Conservation (phyloP, 371 early-diverging fungal genomes). For the Mortierella sp. region DNA sequence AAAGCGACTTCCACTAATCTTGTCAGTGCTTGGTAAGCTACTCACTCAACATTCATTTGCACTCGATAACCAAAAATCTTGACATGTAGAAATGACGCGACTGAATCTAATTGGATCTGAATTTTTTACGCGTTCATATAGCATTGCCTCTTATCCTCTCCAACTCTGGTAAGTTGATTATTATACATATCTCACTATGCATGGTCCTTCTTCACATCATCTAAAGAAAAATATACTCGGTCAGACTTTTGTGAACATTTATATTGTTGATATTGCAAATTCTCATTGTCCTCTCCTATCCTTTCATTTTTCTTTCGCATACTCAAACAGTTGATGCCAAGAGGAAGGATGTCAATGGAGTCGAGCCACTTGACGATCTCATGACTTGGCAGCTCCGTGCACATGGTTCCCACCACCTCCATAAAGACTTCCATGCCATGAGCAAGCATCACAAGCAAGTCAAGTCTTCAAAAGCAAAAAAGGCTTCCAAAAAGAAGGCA, state of each 20-base stretch:
- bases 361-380: slow-evolving; percentile 12
- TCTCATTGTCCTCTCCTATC: not conserved
- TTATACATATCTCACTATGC: not conserved
- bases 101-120: not conserved
- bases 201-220: too few relatives aligned
- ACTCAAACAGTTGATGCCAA: slow-evolving; percentile 15
- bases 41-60: not conserved
- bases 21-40: slow-evolving; percentile 47
- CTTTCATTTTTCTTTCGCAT: not conserved
- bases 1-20: slow-evolving; percentile 53
- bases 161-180: slow-evolving; percentile 28
- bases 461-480: not conserved
- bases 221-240: too few relatives aligned
- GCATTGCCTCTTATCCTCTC: slow-evolving; percentile 46
- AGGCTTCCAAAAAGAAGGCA: slow-evolving; percentile 7
- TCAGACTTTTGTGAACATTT: too few relatives aligned
- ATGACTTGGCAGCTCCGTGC: slow-evolving; percentile 48
- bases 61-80: not conserved
- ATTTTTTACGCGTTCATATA: slow-evolving; percentile 2
- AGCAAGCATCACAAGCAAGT: not conserved
- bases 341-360: slow-evolving; percentile 14
- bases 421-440: not conserved
- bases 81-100: not conserved
- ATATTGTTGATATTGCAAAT: not conserved
- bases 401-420: slow-evolving; percentile 30